These are phyloP conservation scores for Mycena metata DNA, from an alignment of 768 basidiomycete genomes.

Conservation along the genomic window DNA sequence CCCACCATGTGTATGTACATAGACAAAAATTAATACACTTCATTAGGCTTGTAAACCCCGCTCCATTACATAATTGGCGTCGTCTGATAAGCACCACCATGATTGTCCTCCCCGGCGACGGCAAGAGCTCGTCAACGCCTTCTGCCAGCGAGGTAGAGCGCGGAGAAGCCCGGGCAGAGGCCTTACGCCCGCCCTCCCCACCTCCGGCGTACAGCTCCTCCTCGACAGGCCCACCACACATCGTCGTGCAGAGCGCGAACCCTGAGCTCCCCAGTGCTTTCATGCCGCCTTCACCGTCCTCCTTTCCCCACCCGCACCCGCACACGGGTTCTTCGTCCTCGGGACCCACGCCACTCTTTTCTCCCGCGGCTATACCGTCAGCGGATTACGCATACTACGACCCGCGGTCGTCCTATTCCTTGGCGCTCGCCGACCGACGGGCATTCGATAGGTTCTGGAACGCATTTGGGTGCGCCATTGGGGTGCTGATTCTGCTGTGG, in stretches of 20 bases:
- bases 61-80: neutral
- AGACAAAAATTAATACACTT: too few relatives aligned
- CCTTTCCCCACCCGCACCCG: conserved; percentile 33
- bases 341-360: conserved; percentile 35
- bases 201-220: conserved; percentile 28
- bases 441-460: conserved; percentile 29
- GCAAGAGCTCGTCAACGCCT: conserved; percentile 6
- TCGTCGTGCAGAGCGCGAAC: conserved; percentile 4
- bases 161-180: conserved; percentile 6
- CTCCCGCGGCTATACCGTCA: conserved; percentile 3
- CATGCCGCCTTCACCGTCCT: conserved; percentile 36
- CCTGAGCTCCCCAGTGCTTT: conserved; percentile 36
- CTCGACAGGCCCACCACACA: neutral
- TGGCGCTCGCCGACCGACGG: conserved; percentile 33
- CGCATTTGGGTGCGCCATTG: conserved; percentile 24
- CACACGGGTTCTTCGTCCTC: conserved; percentile 16
- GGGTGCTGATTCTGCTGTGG: conserved; percentile 28
- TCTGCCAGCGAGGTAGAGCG: conserved; percentile 1
- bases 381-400: conserved; percentile 36
- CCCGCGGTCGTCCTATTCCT: conserved; percentile 37
- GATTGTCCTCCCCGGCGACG: conserved; percentile 17
- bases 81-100: conserved; percentile 1
- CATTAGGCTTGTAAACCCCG: neutral
- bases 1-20: too few relatives aligned
- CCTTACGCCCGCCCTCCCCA: conserved; percentile 18